These are phyloP conservation scores for Eucalyptus curtisii DNA, from an alignment of 345 rosid species.

Conservation along the genomic window DNA sequence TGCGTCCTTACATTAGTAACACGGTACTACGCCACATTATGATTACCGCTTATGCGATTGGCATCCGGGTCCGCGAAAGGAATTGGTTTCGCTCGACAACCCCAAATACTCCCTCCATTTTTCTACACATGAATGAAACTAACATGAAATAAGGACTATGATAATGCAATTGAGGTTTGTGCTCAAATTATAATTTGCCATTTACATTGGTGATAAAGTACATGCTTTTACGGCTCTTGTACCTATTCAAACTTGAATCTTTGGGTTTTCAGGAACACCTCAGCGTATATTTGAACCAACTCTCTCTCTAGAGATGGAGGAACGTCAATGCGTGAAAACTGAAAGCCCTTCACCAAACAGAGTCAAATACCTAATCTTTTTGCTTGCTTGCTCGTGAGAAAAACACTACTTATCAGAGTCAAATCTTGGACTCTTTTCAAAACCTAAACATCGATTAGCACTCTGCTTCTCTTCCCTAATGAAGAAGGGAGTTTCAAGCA, in stretches of 20 bases:
- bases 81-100: neutral
- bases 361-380: neutral
- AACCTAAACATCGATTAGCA: neutral
- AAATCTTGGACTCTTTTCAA: neutral
- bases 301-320: neutral
- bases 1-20: neutral
- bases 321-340: neutral
- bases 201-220: neutral
- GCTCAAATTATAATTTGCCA: neutral
- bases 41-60: neutral
- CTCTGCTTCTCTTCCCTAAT: neutral
- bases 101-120: neutral
- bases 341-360: neutral
- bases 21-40: fast-evolving
- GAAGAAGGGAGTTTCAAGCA: neutral
- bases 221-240: neutral
- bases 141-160: neutral
- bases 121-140: neutral
- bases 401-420: neutral
- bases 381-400: neutral
- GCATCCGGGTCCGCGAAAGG: neutral
- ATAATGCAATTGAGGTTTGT: neutral
- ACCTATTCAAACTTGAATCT: neutral
- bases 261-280: neutral
- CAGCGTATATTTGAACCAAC: neutral